Evolutionary conservation across 345 rosid genomes (phyloP).

Genomic region (Moricandia arvensis): DNA sequence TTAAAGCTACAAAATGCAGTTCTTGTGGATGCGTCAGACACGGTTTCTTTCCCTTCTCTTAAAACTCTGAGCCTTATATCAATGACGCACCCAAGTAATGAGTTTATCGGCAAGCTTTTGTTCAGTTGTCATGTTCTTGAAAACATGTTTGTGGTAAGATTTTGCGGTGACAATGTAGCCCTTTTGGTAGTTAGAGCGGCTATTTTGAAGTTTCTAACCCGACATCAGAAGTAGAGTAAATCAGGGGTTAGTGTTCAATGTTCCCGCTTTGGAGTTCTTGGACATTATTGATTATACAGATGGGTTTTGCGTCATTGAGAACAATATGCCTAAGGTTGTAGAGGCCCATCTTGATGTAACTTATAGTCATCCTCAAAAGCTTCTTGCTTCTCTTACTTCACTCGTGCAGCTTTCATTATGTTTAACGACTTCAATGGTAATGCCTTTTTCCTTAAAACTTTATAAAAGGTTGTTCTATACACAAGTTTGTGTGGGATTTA

Average conservation of each 20-base stretch:
- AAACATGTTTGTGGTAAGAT: background rate
- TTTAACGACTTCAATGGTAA: background rate
- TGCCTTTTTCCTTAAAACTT: background rate
- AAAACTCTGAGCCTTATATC: background rate
- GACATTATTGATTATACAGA: background rate
- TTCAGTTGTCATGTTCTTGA: constrained; percentile 28
- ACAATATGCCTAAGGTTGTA: background rate
- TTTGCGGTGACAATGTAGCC: background rate
- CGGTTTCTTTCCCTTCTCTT: background rate
- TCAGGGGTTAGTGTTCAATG: background rate
- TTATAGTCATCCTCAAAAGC: background rate
- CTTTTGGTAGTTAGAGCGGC: background rate
- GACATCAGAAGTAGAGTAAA: background rate
- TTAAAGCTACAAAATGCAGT: background rate
- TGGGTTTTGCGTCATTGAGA: background rate
- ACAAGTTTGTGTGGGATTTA: no score
- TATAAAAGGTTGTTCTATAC: no score
- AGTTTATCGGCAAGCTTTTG: constrained; percentile 1
- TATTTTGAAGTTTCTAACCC: background rate
- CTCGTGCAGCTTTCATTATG: background rate
- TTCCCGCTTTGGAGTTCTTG: background rate
- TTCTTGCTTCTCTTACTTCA: background rate
- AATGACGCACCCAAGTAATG: background rate
- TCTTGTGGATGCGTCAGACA: background rate
- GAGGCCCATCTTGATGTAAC: background rate